These are phyloP conservation scores for Pontederia crassipes DNA, from an alignment of 176 grass and related monocot species.

Conservation along the genomic window DNA sequence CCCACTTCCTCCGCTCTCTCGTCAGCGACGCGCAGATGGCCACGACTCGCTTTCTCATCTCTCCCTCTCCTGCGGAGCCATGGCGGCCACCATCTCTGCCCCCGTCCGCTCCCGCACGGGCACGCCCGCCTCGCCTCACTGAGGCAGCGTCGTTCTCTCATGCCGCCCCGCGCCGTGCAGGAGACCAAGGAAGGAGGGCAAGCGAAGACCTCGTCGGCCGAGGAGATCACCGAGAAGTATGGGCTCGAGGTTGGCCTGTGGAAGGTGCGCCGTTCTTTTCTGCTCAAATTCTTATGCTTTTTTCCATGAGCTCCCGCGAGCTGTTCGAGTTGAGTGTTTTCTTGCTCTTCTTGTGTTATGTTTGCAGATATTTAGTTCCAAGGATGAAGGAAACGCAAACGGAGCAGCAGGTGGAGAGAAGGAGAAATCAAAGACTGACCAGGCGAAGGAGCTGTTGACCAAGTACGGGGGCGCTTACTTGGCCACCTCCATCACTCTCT, in stretches of 20 bases:
- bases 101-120: constrained; percentile 6
- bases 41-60: neutral
- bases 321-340: neutral
- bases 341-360: neutral
- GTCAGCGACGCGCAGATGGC: constrained; percentile 11
- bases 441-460: constrained; percentile 84
- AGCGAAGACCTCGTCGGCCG: constrained; percentile 30
- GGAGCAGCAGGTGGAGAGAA: constrained; percentile 24
- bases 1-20: constrained; percentile 32
- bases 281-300: neutral
- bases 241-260: constrained; percentile 88
- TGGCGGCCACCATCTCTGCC: constrained; percentile 5
- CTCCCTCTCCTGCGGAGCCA: neutral
- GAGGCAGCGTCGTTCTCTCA: constrained; percentile 2
- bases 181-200: constrained; percentile 31
- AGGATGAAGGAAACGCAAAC: constrained; percentile 27
- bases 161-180: constrained; percentile 35
- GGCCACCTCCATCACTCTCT: constrained; percentile 86
- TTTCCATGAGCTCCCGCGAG: neutral
- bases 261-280: constrained; percentile 37
- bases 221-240: constrained; percentile 84
- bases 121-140: neutral
- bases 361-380: constrained; percentile 77
- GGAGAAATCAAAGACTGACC: constrained; percentile 66
- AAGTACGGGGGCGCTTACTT: constrained; percentile 97